Percentiles rank a stretch among this genome's conserved stretches.
phyloP scores from a whole-genome alignment of 257 asterid genomes.

The Nicotiana attenuata region DNA sequence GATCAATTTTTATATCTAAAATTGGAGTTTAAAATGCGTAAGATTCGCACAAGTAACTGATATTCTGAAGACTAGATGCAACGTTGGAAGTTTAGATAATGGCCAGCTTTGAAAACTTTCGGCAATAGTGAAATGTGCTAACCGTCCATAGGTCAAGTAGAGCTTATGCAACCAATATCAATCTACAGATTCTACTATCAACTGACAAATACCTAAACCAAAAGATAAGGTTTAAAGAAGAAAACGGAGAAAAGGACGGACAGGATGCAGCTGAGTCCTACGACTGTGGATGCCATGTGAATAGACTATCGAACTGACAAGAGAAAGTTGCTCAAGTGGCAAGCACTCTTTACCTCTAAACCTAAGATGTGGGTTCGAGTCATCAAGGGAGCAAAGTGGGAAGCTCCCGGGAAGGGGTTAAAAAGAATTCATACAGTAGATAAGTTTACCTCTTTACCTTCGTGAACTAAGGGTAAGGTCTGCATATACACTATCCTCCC shows the following conservation, averaged over 20 bases:
- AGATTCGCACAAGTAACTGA: background rate
- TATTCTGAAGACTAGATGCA: background rate
- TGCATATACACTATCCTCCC: too few relatives aligned
- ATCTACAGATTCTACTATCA: background rate
- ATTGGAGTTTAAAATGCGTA: background rate
- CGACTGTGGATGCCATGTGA: background rate
- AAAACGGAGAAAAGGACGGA: background rate
- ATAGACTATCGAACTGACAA: background rate
- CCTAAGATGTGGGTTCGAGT: too few relatives aligned
- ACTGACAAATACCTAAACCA: background rate
- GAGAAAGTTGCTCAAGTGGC: too few relatives aligned
- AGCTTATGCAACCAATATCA: background rate
- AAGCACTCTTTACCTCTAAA: too few relatives aligned
- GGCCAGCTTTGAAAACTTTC: background rate
- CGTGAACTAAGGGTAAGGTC: too few relatives aligned
- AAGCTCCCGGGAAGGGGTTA: too few relatives aligned
- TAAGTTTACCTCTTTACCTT: too few relatives aligned
- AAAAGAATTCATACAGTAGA: too few relatives aligned
- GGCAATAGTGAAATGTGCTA: background rate
- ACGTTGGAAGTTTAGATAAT: background rate
- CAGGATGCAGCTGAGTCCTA: background rate
- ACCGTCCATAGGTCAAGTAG: background rate
- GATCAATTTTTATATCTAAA: background rate
- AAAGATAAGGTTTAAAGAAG: background rate
- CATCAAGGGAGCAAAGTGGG: too few relatives aligned